A percentile compares a stretch with the other conserved stretches of the same genome.
phyloP scores from a whole-genome alignment of 176 grass and related monocot genomes.

The Tillandsia leiboldiana region DNA sequence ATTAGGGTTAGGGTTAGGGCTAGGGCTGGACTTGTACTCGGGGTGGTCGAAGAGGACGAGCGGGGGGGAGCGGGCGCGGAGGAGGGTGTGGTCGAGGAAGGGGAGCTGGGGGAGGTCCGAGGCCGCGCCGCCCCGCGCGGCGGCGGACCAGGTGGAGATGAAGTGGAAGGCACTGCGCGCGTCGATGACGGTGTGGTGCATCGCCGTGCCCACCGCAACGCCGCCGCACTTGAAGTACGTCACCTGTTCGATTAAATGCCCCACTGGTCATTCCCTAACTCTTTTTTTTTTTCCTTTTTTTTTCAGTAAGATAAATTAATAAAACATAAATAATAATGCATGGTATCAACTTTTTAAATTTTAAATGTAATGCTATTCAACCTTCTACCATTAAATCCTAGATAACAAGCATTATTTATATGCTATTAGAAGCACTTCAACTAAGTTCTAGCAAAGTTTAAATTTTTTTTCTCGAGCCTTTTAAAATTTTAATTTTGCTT shows the following conservation, averaged over 20 bases:
- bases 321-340: no score
- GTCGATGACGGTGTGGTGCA: conserved; percentile 52
- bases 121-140: conserved; percentile 20
- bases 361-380: no score
- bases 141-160: conserved; percentile 13
- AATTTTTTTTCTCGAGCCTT: no score
- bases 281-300: no score
- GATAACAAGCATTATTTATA: no score
- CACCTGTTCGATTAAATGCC: conserved; percentile 5
- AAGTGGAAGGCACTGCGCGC: conserved; percentile 1
- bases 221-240: conserved; percentile 46
- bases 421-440: no score
- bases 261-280: no score
- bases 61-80: conserved; percentile 19
- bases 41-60: conserved; percentile 25
- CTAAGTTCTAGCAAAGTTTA: no score
- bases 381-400: no score
- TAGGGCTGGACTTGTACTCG: conserved; percentile 16
- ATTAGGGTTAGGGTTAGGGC: neutral
- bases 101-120: neutral
- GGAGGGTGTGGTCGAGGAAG: conserved; percentile 39
- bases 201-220: conserved; percentile 41
- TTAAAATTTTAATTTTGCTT: no score
- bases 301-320: neutral
- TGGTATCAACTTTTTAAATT: no score